Percentiles rank a stretch among this genome's conserved stretches.
These are phyloP conservation scores for Endoconidiophora laricicola DNA, from an alignment of 2,329 filamentous ascomycete species.

Conservation along the genomic window DNA sequence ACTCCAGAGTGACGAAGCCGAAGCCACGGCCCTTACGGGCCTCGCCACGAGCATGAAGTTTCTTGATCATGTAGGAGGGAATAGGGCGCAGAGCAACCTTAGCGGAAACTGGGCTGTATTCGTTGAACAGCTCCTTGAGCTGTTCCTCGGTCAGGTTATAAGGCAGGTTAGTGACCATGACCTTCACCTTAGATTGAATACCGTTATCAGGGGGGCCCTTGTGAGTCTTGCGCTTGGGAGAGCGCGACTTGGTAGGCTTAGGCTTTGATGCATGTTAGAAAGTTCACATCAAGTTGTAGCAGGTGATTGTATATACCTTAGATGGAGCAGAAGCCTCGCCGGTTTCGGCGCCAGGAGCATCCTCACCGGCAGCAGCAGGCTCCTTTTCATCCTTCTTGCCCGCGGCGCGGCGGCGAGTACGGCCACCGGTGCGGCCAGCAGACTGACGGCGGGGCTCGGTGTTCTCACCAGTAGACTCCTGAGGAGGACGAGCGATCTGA, in stretches of 20 bases:
- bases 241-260: conserved; percentile 32
- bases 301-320: conserved; percentile 5
- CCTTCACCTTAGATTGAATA: conserved; percentile 97
- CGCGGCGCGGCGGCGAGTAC: conserved; percentile 45
- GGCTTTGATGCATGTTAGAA: conserved; percentile 25
- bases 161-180: conserved; percentile 98
- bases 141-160: conserved; percentile 95
- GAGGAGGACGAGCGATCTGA: conserved; percentile 94
- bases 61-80: conserved; percentile 99
- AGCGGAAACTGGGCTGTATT: conserved; percentile 81
- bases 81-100: conserved; percentile 98
- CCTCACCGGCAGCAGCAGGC: conserved; percentile 17
- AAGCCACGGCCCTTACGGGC: conserved; percentile 98
- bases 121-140: conserved; percentile 94
- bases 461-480: conserved; percentile 67
- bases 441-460: conserved; percentile 45
- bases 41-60: conserved; percentile 95
- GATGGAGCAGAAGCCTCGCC: conserved; percentile 25
- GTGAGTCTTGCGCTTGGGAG: conserved; percentile 35
- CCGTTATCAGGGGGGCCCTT: conserved; percentile 88
- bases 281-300: not conserved
- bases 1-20: conserved; percentile 89
- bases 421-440: conserved; percentile 50
- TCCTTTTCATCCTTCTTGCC: conserved; percentile 31
- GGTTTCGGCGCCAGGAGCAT: conserved; percentile 26